Evolutionary conservation across 108 stramenopile genomes (phyloP), one percentile per base, ranked within the genome.

Genomic region (Pseudonitzschia delicatissima): DNA sequence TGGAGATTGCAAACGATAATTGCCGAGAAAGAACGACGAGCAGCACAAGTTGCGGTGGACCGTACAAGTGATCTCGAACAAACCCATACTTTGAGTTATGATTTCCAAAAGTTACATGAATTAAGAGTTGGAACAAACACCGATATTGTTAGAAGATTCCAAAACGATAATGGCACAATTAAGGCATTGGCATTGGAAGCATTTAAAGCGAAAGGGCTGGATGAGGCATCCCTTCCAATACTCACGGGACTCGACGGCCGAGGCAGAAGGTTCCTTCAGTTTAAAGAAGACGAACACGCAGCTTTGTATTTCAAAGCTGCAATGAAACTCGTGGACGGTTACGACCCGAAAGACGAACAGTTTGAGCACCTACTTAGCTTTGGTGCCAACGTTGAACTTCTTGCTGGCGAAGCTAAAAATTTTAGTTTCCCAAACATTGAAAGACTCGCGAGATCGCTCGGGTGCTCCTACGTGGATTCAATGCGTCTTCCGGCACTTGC

Each of bases 321-420:
- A 9, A n/a, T 49, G 11, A 17, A 1, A 49, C 48, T 49, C 48
- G n/a, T 1, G 1, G 15, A 9, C n/a, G 21, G n/a, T 7, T 49
- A 49, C 48, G 48, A 49, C 18, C 48, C 48, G 11, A 20, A 17
- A 1, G 21, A 49, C 21, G 37, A 8, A 11, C 6, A 39, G 37
- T n/a, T n/a, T n/a, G n/a, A n/a, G n/a, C 11, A 49, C 20, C 48
- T 49, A 49, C 48, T 49, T 20, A 49, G 48, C 48, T 49, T 49
- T 49, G 48, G 48, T 49, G 21, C n/a, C 11, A 49, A 49, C 2
- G 21, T 2, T 20, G 48, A 49, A 49, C 21, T 49, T 49, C 48
- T 49, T 49, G 4, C 0, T 20, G 20, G 20, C 21, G 1, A 2
- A 9, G 18, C 0, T 17, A 20, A 17, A 23, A 49, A 49, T 49